Base-by-base conservation (phyloP, 2,329 filamentous ascomycete genomes). In the Hymenoscyphus linearis region DNA sequence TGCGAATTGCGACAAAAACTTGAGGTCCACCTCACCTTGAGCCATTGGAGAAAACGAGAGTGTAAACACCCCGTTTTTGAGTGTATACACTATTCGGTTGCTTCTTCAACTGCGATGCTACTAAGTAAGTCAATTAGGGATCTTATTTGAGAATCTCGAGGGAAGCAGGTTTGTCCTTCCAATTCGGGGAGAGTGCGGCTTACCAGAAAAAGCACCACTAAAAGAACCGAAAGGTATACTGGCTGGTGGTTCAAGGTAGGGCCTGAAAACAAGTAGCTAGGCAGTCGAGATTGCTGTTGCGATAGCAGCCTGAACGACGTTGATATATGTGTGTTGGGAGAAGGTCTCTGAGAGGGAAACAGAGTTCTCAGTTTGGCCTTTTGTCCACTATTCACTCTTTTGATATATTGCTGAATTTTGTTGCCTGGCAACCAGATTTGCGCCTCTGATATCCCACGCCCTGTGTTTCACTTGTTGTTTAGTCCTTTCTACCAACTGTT, bases 21-120 rank as follows among this genome's bases (percentile, higher is more conserved):
- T 99, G 78, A 96, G 93, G 76, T 99, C 95, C 65, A 98, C 91
- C 77, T 96, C 91, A 64, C 92, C 95, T 73, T 93, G 95, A 78
- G 95, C 95, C 95, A 98, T 99, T 57, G 55, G 26, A 47, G 25
- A 16, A 37, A 18, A 6, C n/a, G 2, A 25, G 44, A 13, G 18
- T 9, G 44, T 22, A 22, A 25, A 12, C 22, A 13, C 12, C 12
- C 44, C n/a, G 44, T 50, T 13, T 13, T 50, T 50, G 9, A 22
- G 44, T 25, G 22, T 6, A 25, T 12, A 25, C 18, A 25, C 18
- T 22, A 50, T 18, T n/a, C 22, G 37, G 9, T 5, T 10, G 37
- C 37, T 16, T 22, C n/a, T 50, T 50, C 44, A 26, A 50, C n/a
- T 25, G 14, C n/a, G 18, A 47, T 31, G 31, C 44, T 50, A 50